Base-by-base conservation (phyloP, 164 flowering plant species). In the Nymphaea colorata region DNA sequence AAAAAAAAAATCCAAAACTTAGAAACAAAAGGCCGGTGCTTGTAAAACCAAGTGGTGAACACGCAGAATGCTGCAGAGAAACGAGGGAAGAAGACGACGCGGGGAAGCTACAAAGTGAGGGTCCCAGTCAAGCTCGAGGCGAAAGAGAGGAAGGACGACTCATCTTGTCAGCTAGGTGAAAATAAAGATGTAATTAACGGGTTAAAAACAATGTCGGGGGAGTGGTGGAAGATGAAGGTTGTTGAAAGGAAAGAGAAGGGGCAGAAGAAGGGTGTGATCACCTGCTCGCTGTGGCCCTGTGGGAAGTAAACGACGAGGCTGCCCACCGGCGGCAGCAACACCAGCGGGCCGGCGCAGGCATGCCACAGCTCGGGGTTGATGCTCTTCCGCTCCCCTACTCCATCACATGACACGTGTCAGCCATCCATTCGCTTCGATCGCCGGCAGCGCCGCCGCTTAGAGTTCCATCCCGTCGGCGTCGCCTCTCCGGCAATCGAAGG, bases 241-340 rank as follows among this genome's bases (percentile, higher is more conserved):
- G 5, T 51, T 3, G 57, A 2, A 51, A 15, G 14, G 14, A 15
- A 51, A 51, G 8, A 51, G 57, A 51, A 10, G 57, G 14, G 12
- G 14, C 57, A 51, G 10, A 51, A 51, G 57, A 51, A 10, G 14
- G 2, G 8, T 8, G 57, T 51, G 57, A 51, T 10, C 14, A 90
- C 97, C 89, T 91, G 96, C 65, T 91, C 97, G 75, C 96, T 89
- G 78, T 91, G 97, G 44, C 97, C 97, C 72, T 91, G 97, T 15
- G 97, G 97, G 74, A 91, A 91, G 71, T 91, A 91, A 45, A 89
- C 86, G 2, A 91, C 97, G 64, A 79, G 87, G 66, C 87, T 87
- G 64, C 96, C 93, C 7, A 87, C 93, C 42, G 87, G 82, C 69
- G 97, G 97, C 76, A 91, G 67, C 74, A 81, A 81, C 57, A 86